Evolutionary conservation across 1,284 basidiomycete genomes (phyloP).

Genomic region (Microbotryum saponariae): DNA sequence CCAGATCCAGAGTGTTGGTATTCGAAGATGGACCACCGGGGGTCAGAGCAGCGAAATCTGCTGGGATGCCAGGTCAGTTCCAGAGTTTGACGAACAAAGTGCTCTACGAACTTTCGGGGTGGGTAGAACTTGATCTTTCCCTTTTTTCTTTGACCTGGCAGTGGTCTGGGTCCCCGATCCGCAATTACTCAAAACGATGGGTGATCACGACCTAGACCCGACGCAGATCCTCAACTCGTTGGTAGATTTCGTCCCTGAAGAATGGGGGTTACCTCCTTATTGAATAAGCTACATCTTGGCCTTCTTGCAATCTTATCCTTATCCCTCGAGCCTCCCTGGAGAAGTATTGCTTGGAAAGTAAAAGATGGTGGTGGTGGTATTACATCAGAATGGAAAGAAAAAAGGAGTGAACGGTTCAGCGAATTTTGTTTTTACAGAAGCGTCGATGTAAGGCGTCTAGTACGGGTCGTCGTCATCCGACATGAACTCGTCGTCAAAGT

Average conservation of each 20-base stretch:
- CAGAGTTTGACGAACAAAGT: too few relatives aligned
- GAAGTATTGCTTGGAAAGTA: too few relatives aligned
- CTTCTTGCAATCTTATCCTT: too few relatives aligned
- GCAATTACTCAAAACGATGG: slow-evolving; percentile 22
- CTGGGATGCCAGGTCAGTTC: slow-evolving; percentile 34
- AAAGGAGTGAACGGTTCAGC: too few relatives aligned
- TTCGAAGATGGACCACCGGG: slow-evolving; percentile 37
- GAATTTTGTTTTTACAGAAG: too few relatives aligned
- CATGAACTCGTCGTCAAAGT: slow-evolving; percentile 12
- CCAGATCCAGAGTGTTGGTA: slow-evolving; percentile 22
- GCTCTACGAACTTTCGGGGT: too few relatives aligned
- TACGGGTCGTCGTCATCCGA: neutral
- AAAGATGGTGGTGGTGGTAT: too few relatives aligned
- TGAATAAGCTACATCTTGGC: neutral
- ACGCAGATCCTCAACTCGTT: slow-evolving; percentile 13
- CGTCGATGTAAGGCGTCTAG: too few relatives aligned
- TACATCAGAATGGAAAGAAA: too few relatives aligned
- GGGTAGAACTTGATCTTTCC: too few relatives aligned
- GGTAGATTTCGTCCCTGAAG: slow-evolving; percentile 23
- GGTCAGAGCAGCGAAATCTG: slow-evolving; percentile 32
- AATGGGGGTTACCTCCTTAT: slow-evolving; percentile 33
- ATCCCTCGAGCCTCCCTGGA: too few relatives aligned
- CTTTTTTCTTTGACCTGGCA: neutral
- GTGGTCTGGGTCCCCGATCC: slow-evolving; percentile 35
- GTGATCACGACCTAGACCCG: slow-evolving; percentile 20